These are phyloP conservation scores for Rhodotorula diobovata DNA, from an alignment of 768 basidiomycete genomes.

Conservation along the genomic window DNA sequence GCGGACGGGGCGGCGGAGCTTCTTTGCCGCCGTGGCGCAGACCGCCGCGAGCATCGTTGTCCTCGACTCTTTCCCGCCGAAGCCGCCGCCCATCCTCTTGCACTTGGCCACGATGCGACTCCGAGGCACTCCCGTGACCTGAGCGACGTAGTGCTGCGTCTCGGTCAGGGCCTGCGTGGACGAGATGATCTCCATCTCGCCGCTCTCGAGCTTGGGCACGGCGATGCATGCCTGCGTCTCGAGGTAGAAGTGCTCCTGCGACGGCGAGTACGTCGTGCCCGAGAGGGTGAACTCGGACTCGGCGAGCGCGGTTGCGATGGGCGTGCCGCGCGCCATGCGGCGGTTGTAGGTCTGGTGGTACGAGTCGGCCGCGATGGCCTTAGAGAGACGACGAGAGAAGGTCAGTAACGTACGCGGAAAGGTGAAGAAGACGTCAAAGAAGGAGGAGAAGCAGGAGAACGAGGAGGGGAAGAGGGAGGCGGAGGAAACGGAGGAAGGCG, in stretches of 20 bases:
- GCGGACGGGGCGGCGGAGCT: slow-evolving; percentile 39
- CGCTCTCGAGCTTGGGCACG: slow-evolving; percentile 42
- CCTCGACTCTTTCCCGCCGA: slow-evolving; percentile 42
- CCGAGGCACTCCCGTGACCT: slow-evolving; percentile 41
- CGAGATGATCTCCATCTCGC: slow-evolving; percentile 41
- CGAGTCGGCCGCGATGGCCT: slow-evolving; percentile 33
- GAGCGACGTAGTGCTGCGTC: slow-evolving; percentile 40
- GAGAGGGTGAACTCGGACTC: slow-evolving; percentile 36
- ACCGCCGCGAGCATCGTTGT: slow-evolving; percentile 32
- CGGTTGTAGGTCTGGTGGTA: slow-evolving; percentile 36
- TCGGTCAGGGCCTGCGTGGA: slow-evolving; percentile 41
- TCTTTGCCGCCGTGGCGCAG: slow-evolving; percentile 40
- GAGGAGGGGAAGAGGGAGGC: background rate
- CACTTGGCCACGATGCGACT: slow-evolving; percentile 35
- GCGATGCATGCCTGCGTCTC: slow-evolving; percentile 36
- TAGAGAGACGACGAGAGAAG: background rate
- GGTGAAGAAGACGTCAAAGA: background rate
- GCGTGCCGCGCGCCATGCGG: slow-evolving; percentile 27
- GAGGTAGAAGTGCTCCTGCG: slow-evolving; percentile 8
- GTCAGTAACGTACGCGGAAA: background rate
- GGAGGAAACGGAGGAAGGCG: too few species aligned
- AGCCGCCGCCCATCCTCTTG: slow-evolving; percentile 42
- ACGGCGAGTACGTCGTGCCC: slow-evolving; percentile 28
- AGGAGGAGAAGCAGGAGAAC: background rate
- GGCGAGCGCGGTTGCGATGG: slow-evolving; percentile 35